phyloP scores from a whole-genome alignment of 257 asterid genomes.

The Forsythia suspensa region DNA sequence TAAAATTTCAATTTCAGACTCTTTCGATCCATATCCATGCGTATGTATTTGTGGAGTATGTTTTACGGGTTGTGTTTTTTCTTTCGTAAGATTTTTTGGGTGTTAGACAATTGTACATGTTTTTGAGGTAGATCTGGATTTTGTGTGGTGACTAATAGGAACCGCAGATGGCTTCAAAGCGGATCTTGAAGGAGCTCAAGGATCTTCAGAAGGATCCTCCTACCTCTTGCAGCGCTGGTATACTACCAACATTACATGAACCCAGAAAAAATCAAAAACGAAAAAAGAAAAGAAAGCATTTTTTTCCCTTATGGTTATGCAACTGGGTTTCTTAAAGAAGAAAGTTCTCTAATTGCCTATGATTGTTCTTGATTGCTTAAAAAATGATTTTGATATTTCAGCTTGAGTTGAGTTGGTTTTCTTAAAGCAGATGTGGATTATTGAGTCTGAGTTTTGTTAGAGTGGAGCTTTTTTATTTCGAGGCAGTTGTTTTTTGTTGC shows the following conservation, averaged over 20 bases:
- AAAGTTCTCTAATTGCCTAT: not conserved
- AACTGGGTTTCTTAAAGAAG: not conserved
- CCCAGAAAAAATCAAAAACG: not conserved
- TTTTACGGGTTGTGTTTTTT: not conserved
- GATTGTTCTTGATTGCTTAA: not conserved
- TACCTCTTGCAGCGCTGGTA: slow-evolving; percentile 94
- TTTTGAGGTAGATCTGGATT: slow-evolving; percentile 36
- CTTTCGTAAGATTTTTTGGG: not conserved
- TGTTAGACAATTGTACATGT: not conserved
- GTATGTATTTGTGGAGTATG: not conserved
- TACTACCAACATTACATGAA: slow-evolving; percentile 6
- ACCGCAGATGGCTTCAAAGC: slow-evolving; percentile 79
- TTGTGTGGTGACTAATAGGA: slow-evolving; percentile 34
- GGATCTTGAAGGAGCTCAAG: slow-evolving; percentile 95
- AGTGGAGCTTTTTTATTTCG: not conserved
- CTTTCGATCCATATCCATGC: not conserved
- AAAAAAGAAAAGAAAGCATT: not conserved
- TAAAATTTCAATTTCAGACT: slow-evolving; percentile 8
- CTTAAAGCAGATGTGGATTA: not conserved
- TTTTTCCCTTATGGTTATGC: slow-evolving; percentile 14
- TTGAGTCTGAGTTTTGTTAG: not conserved
- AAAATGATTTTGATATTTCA: slow-evolving; percentile 5
- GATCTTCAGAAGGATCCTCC: slow-evolving; percentile 98
- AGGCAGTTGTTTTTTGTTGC: not conserved
- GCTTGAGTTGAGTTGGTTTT: slow-evolving; percentile 3